Evolutionary conservation across 441 rosid genomes (phyloP), one percentile per base, ranked within the genome.

Genomic region (Cnidoscolus chayamansa): DNA sequence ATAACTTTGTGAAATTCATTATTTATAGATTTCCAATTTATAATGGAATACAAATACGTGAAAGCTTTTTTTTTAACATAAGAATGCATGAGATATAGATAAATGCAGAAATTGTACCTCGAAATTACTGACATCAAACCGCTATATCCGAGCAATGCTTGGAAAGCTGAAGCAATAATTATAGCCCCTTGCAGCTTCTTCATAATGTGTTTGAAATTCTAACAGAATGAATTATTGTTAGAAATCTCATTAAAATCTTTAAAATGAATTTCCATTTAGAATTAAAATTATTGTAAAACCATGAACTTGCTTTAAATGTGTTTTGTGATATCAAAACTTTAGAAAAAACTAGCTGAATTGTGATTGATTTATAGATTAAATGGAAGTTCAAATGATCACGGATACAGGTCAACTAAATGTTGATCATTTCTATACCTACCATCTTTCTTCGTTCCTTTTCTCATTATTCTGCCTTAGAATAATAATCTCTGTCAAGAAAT

Each of bases 131-230:
- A 87, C 97, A 90, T 90, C 53, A 94, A 80, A 67, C 99, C 99
- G 74, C 96, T 92, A 81, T 92, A 94, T 77, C 99, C 99, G 70
- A 94, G 86, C 11, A 92, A 32, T 47, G 83, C 75, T 79, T 94
- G 97, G 83, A 94, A 94, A 72, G 90, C 88, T 63, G 98, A 94
- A 84, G 88, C 90, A 68, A 92, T 77, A 63, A 94, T 90, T 61
- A 92, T 75, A 70, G 97, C 94, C 65, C 97, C 98, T 72, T 92
- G 98, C 55, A 94, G 86, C 81, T 85, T 90, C 82, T 88, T 94
- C 98, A 94, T 94, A 60, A 90, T 86, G 82, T 90, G 98, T 85
- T 89, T 94, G 84, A 94, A 94, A 75, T 83, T 87, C 98, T 94
- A 89, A 73, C 76, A 74, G 50, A 49, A n/a, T 7, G 62, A 81